phyloP scores from a whole-genome alignment of 768 basidiomycete genomes.

The Leucocoprinus birnbaumii region DNA sequence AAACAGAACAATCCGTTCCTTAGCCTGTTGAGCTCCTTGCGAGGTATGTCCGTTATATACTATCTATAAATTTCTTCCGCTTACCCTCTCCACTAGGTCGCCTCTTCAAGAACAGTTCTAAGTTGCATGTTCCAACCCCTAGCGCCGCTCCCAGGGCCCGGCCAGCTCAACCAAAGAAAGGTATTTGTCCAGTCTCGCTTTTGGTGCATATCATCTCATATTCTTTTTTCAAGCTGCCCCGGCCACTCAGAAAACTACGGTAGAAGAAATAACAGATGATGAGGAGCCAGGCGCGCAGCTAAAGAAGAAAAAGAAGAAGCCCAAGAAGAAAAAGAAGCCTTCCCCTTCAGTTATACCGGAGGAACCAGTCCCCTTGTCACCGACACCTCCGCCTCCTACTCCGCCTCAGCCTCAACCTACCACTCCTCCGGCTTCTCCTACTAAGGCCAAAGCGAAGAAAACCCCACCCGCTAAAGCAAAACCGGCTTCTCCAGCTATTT shows the following conservation, averaged over 20 bases:
- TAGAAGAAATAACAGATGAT: constrained; percentile 76
- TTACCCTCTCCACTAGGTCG: constrained; percentile 43
- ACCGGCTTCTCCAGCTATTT: constrained; percentile 25
- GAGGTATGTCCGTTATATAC: constrained; percentile 44
- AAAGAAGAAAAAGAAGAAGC: constrained; percentile 70
- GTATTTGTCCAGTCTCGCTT: constrained; percentile 8
- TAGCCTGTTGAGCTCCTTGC: constrained; percentile 68
- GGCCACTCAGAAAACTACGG: constrained; percentile 45
- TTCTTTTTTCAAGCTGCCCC: constrained; percentile 7
- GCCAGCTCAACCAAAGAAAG: constrained; percentile 16
- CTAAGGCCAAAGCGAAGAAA: constrained; percentile 14
- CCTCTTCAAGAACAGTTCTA: constrained; percentile 49
- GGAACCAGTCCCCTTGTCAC: constrained; percentile 17
- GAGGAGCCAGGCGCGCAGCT: constrained; percentile 35
- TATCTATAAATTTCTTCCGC: background rate
- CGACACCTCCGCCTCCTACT: constrained; percentile 15
- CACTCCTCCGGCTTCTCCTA: constrained; percentile 13
- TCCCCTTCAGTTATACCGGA: constrained; percentile 41
- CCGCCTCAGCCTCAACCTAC: background rate
- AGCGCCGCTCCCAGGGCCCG: constrained; percentile 20
- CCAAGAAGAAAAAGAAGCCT: constrained; percentile 76
- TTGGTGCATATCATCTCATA: background rate
- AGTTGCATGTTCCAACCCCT: constrained; percentile 31
- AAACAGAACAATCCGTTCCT: constrained; percentile 75
- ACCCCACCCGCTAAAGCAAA: constrained; percentile 14